Percentiles rank a stretch among this genome's conserved stretches.
Conservation (phyloP, 345 rosid species). For the Cochlearia excelsa region DNA sequence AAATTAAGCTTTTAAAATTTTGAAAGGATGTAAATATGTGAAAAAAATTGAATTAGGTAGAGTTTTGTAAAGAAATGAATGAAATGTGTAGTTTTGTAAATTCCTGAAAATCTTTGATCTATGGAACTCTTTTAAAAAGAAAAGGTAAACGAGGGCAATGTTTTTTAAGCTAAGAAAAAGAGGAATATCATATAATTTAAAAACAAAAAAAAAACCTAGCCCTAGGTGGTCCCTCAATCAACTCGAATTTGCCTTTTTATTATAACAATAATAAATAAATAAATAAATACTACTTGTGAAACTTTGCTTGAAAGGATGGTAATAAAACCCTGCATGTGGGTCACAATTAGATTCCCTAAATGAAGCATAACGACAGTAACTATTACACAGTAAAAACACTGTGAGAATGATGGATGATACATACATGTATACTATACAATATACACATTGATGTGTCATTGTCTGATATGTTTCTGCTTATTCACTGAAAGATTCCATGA, state of each 20-base stretch:
- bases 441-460: conserved; percentile 35
- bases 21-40: too few relatives aligned
- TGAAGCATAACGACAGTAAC: conserved; percentile 36
- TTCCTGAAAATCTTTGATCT: too few relatives aligned
- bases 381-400: conserved; percentile 34
- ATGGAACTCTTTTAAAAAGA: too few relatives aligned
- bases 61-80: too few relatives aligned
- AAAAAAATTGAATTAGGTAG: too few relatives aligned
- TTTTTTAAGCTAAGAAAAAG: conserved; percentile 14
- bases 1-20: too few relatives aligned
- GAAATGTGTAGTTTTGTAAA: too few relatives aligned
- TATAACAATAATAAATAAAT: neutral
- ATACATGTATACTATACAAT: conserved; percentile 19
- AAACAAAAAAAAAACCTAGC: conserved; percentile 18
- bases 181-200: conserved; percentile 18
- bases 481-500: conserved; percentile 41
- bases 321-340: conserved; percentile 36
- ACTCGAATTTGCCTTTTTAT: neutral
- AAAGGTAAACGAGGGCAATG: conserved; percentile 11
- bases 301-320: conserved; percentile 40
- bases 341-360: conserved; percentile 37
- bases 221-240: conserved; percentile 26
- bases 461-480: conserved; percentile 38
- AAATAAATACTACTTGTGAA: conserved; percentile 13
- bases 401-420: conserved; percentile 21